Evolutionary conservation across 352 stramenopile species (phyloP).

Genomic region (Plasmopara muralis): DNA sequence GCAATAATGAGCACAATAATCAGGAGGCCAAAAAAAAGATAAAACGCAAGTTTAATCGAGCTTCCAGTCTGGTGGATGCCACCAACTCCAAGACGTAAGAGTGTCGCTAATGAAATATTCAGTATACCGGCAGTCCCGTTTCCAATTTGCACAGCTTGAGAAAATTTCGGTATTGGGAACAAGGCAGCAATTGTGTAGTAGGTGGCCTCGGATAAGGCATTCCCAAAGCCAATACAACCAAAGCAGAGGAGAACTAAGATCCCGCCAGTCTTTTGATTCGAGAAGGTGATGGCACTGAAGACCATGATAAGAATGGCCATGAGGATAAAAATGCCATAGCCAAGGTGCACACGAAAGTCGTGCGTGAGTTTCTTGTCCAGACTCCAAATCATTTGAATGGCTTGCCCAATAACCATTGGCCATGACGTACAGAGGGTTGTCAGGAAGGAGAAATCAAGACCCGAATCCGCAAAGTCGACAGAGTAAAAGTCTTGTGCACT

Average conservation of each 20-base stretch:
- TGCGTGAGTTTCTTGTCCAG: slow-evolving; percentile 52
- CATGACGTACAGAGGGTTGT: slow-evolving; percentile 53
- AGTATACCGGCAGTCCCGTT: slow-evolving; percentile 43
- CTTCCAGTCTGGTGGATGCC: slow-evolving; percentile 33
- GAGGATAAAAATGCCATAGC: slow-evolving; percentile 50
- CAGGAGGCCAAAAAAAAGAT: slow-evolving; percentile 55
- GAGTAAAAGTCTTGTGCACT: slow-evolving; percentile 62
- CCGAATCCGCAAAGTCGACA: slow-evolving; percentile 37
- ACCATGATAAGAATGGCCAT: slow-evolving; percentile 58
- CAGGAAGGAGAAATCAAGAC: slow-evolving; percentile 59
- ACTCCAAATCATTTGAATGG: slow-evolving; percentile 45
- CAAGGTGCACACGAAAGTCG: slow-evolving; percentile 33
- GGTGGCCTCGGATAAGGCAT: slow-evolving; percentile 50
- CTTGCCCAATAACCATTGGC: slow-evolving; percentile 50
- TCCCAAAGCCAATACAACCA: slow-evolving; percentile 37
- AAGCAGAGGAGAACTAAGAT: slow-evolving; percentile 56
- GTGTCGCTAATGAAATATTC: slow-evolving; percentile 49
- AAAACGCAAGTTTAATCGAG: slow-evolving; percentile 37
- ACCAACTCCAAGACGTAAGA: slow-evolving; percentile 46
- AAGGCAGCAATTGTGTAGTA: slow-evolving; percentile 58
- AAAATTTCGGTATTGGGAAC: slow-evolving; percentile 62
- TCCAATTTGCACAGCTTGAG: slow-evolving; percentile 59
- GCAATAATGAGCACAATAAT: slow-evolving; percentile 42
- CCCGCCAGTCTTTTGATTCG: slow-evolving; percentile 37
- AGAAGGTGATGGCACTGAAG: slow-evolving; percentile 47